phyloP scores from a whole-genome alignment of 495 filamentous ascomycete genomes.

The Neurospora sp. region DNA sequence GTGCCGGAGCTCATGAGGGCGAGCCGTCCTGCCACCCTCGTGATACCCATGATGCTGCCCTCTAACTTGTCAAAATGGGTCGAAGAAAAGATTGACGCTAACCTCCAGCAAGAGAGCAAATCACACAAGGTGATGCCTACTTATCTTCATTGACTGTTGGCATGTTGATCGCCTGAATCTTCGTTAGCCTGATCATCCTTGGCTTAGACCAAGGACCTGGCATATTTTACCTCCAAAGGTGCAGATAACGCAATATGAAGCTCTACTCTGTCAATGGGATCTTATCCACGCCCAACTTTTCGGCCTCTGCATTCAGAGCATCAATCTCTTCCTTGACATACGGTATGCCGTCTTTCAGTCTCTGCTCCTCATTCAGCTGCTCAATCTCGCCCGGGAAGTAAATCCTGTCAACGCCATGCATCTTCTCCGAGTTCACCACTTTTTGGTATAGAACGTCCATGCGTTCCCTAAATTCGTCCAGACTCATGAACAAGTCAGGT shows the following conservation, averaged over 20 bases:
- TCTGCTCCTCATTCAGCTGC: constrained; percentile 47
- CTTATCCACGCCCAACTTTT: constrained; percentile 34
- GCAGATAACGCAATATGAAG: not conserved
- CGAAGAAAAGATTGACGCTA: not conserved
- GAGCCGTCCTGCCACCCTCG: too few relatives aligned
- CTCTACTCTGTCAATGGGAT: not conserved
- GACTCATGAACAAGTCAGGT: constrained; percentile 64
- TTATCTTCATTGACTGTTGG: not conserved
- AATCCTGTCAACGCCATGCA: constrained; percentile 61
- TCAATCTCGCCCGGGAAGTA: constrained; percentile 77
- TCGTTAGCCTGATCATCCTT: too few relatives aligned
- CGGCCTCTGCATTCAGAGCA: constrained; percentile 56
- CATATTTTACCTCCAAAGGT: not conserved
- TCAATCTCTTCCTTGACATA: constrained; percentile 55
- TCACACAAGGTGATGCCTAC: not conserved
- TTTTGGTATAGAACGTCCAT: constrained; percentile 62
- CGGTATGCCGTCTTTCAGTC: constrained; percentile 53
- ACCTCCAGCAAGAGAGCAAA: not conserved
- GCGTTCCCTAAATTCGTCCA: constrained; percentile 56
- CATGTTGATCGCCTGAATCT: not conserved
- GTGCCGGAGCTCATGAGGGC: not conserved
- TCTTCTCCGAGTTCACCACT: constrained; percentile 54
- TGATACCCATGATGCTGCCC: not conserved
- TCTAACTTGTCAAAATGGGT: not conserved
- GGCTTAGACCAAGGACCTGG: not conserved